phyloP scores from a whole-genome alignment of 192 early-diverging fungal genomes.

The Podila epicladia region DNA sequence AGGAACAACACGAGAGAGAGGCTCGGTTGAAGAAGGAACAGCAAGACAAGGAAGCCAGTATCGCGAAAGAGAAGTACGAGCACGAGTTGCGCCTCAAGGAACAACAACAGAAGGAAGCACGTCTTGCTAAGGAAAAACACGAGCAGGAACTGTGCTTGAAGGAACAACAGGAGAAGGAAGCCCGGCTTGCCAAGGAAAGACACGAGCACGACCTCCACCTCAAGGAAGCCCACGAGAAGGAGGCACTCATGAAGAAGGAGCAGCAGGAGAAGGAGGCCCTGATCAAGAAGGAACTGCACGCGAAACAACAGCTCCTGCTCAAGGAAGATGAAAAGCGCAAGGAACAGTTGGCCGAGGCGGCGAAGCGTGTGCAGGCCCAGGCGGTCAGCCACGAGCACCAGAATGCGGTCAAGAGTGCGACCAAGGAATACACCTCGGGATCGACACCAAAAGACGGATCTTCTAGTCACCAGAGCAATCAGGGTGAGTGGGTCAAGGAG shows the following conservation, averaged over 20 bases:
- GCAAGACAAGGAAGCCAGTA: conserved; percentile 1
- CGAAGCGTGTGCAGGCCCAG: neutral
- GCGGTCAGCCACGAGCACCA: neutral
- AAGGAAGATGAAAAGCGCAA: neutral
- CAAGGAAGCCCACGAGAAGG: conserved; percentile 12
- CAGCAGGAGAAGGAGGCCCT: conserved; percentile 8
- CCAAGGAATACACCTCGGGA: neutral
- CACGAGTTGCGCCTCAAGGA: conserved; percentile 15
- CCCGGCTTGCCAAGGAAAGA: neutral
- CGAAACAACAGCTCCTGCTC: neutral
- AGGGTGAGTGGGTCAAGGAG: conserved; percentile 15
- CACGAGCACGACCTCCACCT: conserved; percentile 7
- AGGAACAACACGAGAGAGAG: conserved; percentile 10
- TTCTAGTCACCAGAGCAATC: neutral
- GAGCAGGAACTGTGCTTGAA: neutral
- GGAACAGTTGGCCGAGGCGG: neutral
- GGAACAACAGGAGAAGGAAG: conserved; percentile 9
- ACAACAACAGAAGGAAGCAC: conserved; percentile 28
- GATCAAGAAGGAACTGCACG: conserved; percentile 12
- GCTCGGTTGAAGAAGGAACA: conserved; percentile 13
- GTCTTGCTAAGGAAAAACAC: neutral
- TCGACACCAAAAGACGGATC: neutral
- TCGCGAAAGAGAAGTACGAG: neutral
- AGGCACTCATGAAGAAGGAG: conserved; percentile 2
- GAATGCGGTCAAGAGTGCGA: neutral